Percentiles rank a stretch among this genome's conserved stretches.
These are phyloP conservation scores for Tephrocybe rancida DNA, from an alignment of 768 basidiomycete genomes.

Conservation along the genomic window DNA sequence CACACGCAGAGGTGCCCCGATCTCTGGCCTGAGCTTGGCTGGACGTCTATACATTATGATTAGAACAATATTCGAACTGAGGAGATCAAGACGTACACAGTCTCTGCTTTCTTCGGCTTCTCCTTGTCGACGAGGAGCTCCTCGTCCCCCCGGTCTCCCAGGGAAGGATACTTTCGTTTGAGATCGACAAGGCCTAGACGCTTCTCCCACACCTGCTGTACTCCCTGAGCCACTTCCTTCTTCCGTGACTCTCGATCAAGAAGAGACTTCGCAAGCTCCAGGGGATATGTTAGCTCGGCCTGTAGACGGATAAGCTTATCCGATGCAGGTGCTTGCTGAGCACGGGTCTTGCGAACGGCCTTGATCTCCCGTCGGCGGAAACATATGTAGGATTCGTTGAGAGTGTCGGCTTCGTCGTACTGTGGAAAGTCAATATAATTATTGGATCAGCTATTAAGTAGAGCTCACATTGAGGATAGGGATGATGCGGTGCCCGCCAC, in stretches of 20 bases:
- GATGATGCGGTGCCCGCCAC: conserved; percentile 84
- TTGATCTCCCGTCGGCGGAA: conserved; percentile 96
- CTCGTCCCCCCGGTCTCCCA: conserved; percentile 70
- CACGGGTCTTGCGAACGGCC: conserved; percentile 90
- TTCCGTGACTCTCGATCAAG: conserved; percentile 77
- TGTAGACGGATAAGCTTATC: conserved; percentile 88
- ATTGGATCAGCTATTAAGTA: background rate
- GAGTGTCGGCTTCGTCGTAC: conserved; percentile 84
- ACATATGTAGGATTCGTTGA: conserved; percentile 94
- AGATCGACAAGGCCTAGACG: conserved; percentile 75
- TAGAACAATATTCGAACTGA: background rate
- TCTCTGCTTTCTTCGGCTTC: conserved; percentile 61
- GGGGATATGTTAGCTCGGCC: conserved; percentile 68
- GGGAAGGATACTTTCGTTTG: conserved; percentile 69
- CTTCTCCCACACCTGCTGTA: conserved; percentile 75
- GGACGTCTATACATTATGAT: conserved; percentile 40
- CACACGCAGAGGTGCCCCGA: conserved; percentile 42
- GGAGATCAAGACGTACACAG: conserved; percentile 26
- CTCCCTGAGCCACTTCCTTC: conserved; percentile 59
- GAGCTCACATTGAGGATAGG: conserved; percentile 81
- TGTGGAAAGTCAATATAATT: conserved; percentile 38
- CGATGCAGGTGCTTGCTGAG: conserved; percentile 85
- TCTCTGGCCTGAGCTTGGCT: conserved; percentile 55
- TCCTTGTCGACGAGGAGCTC: conserved; percentile 76
- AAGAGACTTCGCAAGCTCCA: conserved; percentile 72